A percentile compares a stretch with the other conserved stretches of the same genome.
These are phyloP conservation scores for Calonectria henricotiae DNA, from an alignment of 2,329 filamentous ascomycete species.

Conservation along the genomic window DNA sequence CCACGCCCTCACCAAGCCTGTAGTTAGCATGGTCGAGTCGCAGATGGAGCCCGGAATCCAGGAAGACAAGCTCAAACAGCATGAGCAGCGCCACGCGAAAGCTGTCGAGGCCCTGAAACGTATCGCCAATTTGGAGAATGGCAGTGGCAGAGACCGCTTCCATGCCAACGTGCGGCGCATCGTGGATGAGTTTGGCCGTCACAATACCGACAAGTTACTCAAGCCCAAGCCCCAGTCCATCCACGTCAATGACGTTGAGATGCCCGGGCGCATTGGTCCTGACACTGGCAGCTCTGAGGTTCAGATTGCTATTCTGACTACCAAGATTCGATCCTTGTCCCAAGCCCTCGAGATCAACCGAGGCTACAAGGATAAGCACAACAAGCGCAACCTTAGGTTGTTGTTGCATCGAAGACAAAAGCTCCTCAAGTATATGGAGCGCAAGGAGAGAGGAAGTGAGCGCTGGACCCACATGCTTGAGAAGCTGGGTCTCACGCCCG, in stretches of 20 bases:
- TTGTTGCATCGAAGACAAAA: constrained; percentile 93
- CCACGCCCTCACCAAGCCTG: constrained; percentile 76
- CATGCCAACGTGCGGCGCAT: constrained; percentile 89
- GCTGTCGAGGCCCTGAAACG: constrained; percentile 84
- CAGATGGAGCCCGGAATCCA: constrained; percentile 62
- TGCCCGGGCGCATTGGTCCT: constrained; percentile 79
- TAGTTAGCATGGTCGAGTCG: constrained; percentile 57
- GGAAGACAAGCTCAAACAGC: constrained; percentile 59
- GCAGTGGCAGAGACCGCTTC: constrained; percentile 83
- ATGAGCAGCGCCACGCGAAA: constrained; percentile 74
- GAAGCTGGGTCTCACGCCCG: constrained; percentile 88
- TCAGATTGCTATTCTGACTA: constrained; percentile 95
- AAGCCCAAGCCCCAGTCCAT: constrained; percentile 73
- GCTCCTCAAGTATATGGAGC: constrained; percentile 87
- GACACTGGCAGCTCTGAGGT: constrained; percentile 98
- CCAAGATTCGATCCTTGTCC: constrained; percentile 90
- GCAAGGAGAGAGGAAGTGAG: constrained; percentile 91
- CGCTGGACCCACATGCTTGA: constrained; percentile 90
- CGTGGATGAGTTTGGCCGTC: constrained; percentile 90
- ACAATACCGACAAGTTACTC: constrained; percentile 85
- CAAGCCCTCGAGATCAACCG: constrained; percentile 77
- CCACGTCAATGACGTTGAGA: constrained; percentile 59
- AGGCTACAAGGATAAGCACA: constrained; percentile 90
- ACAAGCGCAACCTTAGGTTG: constrained; percentile 90
- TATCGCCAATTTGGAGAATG: constrained; percentile 85